phyloP scores from a whole-genome alignment of 2,329 filamentous ascomycete genomes.

The Harringtonia lauricola region DNA sequence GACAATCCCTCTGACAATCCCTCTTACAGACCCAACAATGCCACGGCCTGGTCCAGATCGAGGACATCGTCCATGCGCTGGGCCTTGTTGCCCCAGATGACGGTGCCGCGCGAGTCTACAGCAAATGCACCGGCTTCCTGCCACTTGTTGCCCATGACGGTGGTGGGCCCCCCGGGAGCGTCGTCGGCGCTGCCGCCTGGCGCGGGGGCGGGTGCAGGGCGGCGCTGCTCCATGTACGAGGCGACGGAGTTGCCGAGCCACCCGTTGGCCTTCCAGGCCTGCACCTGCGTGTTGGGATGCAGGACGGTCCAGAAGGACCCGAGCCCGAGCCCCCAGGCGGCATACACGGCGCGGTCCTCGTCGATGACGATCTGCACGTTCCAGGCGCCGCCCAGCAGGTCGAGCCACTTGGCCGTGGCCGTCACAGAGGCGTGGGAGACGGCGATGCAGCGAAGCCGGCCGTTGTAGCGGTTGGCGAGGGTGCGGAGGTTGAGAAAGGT shows the following conservation, averaged over 20 bases:
- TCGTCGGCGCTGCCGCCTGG: conserved; percentile 21
- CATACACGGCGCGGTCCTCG: conserved; percentile 44
- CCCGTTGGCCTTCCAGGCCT: conserved; percentile 42
- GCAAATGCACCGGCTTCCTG: conserved; percentile 42
- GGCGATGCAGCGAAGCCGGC: conserved; percentile 41
- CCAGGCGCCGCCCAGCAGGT: conserved; percentile 46
- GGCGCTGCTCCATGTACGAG: conserved; percentile 26
- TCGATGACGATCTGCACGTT: conserved; percentile 44
- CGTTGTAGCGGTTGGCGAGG: conserved; percentile 39
- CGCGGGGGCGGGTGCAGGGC: conserved; percentile 20
- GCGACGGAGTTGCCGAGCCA: conserved; percentile 43
- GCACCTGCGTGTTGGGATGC: conserved; percentile 39
- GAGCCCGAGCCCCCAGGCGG: conserved; percentile 46
- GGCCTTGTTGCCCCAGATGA: conserved; percentile 40
- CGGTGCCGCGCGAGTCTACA: conserved; percentile 35
- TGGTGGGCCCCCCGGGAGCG: conserved; percentile 25
- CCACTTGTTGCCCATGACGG: conserved; percentile 44
- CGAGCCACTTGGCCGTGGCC: conserved; percentile 46
- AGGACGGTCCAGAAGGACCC: conserved; percentile 39
- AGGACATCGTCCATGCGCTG: conserved; percentile 36
- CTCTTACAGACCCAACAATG: conserved; percentile 20
- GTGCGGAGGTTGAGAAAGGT: conserved; percentile 44
- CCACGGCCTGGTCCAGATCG: conserved; percentile 38
- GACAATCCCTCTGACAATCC: no score
- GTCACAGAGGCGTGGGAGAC: conserved; percentile 46